These are phyloP conservation scores for Fusarium sp. DNA, from an alignment of 2,329 filamentous ascomycete species.

Conservation along the genomic window DNA sequence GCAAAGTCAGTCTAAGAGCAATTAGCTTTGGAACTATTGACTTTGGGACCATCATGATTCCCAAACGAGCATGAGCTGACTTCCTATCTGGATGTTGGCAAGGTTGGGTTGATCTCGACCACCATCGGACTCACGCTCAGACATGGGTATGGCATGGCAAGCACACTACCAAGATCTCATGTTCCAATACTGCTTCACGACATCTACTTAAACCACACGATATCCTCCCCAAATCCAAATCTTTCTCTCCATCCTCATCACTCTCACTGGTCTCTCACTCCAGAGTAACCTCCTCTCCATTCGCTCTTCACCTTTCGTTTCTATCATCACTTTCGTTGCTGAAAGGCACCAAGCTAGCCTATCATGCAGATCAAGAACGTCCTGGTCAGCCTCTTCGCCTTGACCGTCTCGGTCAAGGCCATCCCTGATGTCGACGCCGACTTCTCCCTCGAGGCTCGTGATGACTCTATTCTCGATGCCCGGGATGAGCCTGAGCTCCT, in stretches of 20 bases:
- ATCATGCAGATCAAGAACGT: conserved; percentile 41
- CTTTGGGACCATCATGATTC: conserved; percentile 13
- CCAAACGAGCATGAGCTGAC: conserved; percentile 36
- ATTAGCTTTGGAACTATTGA: conserved; percentile 39
- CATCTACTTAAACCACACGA: conserved; percentile 34
- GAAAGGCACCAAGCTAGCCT: conserved; percentile 35
- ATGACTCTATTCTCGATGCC: conserved; percentile 28
- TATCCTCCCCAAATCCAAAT: conserved; percentile 6
- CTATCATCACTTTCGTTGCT: conserved; percentile 20
- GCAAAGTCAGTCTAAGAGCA: neutral
- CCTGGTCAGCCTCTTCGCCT: conserved; percentile 34
- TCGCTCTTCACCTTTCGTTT: conserved; percentile 24
- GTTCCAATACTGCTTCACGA: neutral
- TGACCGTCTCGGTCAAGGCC: conserved; percentile 40
- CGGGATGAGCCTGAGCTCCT: conserved; percentile 20
- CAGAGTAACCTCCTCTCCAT: conserved; percentile 7
- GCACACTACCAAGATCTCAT: conserved; percentile 16
- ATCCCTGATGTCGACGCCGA: conserved; percentile 34
- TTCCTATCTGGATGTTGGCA: conserved; percentile 31
- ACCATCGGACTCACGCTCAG: neutral
- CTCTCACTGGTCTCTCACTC: conserved; percentile 30
- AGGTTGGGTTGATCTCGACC: conserved; percentile 3
- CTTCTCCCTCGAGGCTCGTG: conserved; percentile 34
- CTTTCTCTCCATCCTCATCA: conserved; percentile 1
- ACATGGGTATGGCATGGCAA: neutral